A percentile compares a stretch with the other conserved stretches of the same genome.
phyloP scores from a whole-genome alignment of 257 asterid species.

The Anisodus tanguticus region DNA sequence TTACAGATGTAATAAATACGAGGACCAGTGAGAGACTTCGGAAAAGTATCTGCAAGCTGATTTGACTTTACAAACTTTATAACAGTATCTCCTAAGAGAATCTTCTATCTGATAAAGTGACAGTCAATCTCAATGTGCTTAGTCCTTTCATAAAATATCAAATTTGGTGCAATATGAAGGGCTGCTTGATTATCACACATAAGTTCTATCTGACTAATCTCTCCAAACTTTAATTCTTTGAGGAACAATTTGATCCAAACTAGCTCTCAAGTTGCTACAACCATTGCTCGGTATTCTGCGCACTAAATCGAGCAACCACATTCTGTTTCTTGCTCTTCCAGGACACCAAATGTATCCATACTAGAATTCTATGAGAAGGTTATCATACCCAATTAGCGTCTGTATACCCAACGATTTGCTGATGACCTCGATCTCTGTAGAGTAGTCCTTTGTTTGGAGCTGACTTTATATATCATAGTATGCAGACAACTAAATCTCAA shows the following conservation, averaged over 20 bases:
- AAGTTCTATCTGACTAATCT: background rate
- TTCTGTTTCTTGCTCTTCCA: background rate
- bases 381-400: background rate
- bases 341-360: background rate
- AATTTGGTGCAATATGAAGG: background rate
- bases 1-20: background rate
- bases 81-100: background rate
- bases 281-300: background rate
- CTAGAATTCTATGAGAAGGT: background rate
- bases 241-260: background rate
- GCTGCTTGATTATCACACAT: conserved; percentile 4
- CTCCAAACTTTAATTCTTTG: background rate
- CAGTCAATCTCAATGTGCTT: background rate
- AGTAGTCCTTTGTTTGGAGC: background rate
- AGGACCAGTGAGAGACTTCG: background rate
- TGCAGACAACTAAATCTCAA: background rate
- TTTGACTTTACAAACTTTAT: background rate
- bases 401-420: background rate
- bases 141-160: background rate
- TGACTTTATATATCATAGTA: background rate
- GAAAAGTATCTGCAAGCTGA: background rate
- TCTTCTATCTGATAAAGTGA: background rate
- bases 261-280: background rate
- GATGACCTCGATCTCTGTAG: background rate
- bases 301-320: background rate